Evolutionary conservation across 495 filamentous ascomycete genomes (phyloP), one percentile per base, ranked within the genome.

Genomic region (Trichocladium antarcticum): DNA sequence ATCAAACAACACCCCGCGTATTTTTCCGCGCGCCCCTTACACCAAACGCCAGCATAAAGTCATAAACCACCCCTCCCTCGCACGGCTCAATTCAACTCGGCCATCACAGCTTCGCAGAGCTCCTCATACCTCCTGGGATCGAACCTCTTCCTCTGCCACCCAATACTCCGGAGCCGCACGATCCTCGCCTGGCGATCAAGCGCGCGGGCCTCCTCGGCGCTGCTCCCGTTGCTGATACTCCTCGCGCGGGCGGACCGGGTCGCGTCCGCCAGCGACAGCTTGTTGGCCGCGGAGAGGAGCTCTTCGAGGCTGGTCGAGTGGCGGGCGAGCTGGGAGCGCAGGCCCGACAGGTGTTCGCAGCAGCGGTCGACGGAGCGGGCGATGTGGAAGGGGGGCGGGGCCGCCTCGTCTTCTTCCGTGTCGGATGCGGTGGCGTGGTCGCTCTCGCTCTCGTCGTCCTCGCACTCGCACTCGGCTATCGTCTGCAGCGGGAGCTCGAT

Each of bases 111-210:
- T 51, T 74, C 72, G 43, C 71, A 70, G 4, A 78, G 57, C 36
- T 58, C 64, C 50, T 72, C 67, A 50, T 78, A 78, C 44, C 67
- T 62, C 41, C 60, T 56, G 5, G 53, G 56, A 51, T 76, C 69
- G 42, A 78, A 78, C 8, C 74, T 63, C 51, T 70, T 65, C n/a
- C 74, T 60, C 41, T 66, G 63, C 72, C 72, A 76, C 7, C 70
- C 70, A 36, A 41, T 55, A 31, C 61, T 64, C 28, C 69, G 66
- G 14, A 76, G 57, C 8, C 71, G 62, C 59, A 71, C 68, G 48
- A 76, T 74, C 34, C 70, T 58, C 7, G 65, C 64, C 39, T 59
- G 57, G 16, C 70, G 51, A 41, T 69, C 66, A 1, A 54, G 36
- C 6, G 49, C 54, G 41, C 57, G 55, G 6, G 58, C 43, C 15